Evolutionary conservation across 179 eudicot genomes (phyloP).

Genomic region (Beta lomatogona): DNA sequence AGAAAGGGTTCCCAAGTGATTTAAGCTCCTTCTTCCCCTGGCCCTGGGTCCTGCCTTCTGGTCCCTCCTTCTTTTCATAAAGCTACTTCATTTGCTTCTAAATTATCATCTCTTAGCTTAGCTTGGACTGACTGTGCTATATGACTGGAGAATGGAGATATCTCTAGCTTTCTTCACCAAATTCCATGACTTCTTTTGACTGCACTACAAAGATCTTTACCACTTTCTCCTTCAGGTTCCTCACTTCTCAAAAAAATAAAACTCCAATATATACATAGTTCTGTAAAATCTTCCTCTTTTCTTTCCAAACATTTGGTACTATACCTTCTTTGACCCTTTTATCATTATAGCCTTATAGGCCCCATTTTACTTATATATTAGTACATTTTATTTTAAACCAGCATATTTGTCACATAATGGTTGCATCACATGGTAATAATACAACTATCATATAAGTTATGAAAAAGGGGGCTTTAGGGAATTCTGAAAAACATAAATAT

Average conservation of each 20-base stretch:
- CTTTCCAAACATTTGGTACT: constrained; percentile 1
- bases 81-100: constrained; percentile 33
- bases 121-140: constrained; percentile 22
- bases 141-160: not conserved
- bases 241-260: not conserved
- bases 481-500: too few relatives aligned
- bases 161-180: constrained; percentile 35
- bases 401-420: too few relatives aligned
- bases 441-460: too few relatives aligned
- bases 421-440: too few relatives aligned
- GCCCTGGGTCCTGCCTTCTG: not conserved
- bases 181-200: constrained; percentile 58
- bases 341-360: not conserved
- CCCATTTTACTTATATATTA: not conserved
- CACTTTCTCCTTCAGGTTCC: constrained; percentile 32
- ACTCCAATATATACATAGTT: too few relatives aligned
- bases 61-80: constrained; percentile 41
- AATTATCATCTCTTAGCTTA: constrained; percentile 13
- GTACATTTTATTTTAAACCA: too few relatives aligned
- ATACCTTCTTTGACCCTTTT: not conserved
- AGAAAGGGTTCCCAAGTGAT: constrained; percentile 30
- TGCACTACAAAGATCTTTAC: constrained; percentile 26
- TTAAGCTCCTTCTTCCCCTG: not conserved
- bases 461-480: too few relatives aligned
- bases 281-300: constrained; percentile 1